phyloP scores from a whole-genome alignment of 139 green algal species.

The Chlamydomonas incerta region DNA sequence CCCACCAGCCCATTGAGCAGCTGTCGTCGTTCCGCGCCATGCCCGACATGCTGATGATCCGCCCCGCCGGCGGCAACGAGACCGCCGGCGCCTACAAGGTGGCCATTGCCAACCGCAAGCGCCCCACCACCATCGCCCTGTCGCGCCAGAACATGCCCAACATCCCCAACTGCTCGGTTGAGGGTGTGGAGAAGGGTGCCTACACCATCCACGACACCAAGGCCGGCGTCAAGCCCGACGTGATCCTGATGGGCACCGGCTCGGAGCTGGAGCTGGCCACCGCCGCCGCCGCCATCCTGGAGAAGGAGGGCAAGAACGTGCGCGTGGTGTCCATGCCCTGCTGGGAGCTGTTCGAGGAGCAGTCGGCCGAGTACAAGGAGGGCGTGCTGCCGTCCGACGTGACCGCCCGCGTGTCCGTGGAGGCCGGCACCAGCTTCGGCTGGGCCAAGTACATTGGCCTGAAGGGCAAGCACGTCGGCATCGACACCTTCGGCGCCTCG shows the following conservation, averaged over 20 bases:
- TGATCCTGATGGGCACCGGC: slow-evolving; percentile 96
- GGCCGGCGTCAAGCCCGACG: slow-evolving; percentile 78
- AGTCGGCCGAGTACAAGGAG: slow-evolving; percentile 83
- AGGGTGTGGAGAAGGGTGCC: slow-evolving; percentile 88
- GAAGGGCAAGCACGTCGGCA: slow-evolving; percentile 86
- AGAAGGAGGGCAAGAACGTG: slow-evolving; percentile 69
- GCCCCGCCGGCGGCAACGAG: slow-evolving; percentile 96
- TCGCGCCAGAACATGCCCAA: slow-evolving; percentile 98
- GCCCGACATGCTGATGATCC: slow-evolving; percentile 97
- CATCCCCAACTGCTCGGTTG: slow-evolving; percentile 83
- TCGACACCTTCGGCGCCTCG: slow-evolving; percentile 96
- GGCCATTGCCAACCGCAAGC: slow-evolving; percentile 78
- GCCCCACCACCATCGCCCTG: slow-evolving; percentile 91
- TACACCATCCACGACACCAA: slow-evolving; percentile 87
- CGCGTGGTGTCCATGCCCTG: slow-evolving; percentile 96
- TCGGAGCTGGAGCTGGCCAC: slow-evolving; percentile 93
- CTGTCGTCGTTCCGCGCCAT: slow-evolving; percentile 97
- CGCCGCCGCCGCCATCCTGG: slow-evolving; percentile 81
- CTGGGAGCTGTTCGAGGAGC: slow-evolving; percentile 98
- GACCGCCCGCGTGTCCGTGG: slow-evolving; percentile 86
- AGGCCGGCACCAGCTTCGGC: slow-evolving; percentile 94
- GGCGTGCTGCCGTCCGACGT: slow-evolving; percentile 80
- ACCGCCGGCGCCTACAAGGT: slow-evolving; percentile 95
- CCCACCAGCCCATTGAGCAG: slow-evolving; percentile 99
- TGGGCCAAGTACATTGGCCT: slow-evolving; percentile 91